These are phyloP conservation scores for Stereum hirsutum DNA, from an alignment of 1,284 basidiomycete genomes.

Conservation along the genomic window DNA sequence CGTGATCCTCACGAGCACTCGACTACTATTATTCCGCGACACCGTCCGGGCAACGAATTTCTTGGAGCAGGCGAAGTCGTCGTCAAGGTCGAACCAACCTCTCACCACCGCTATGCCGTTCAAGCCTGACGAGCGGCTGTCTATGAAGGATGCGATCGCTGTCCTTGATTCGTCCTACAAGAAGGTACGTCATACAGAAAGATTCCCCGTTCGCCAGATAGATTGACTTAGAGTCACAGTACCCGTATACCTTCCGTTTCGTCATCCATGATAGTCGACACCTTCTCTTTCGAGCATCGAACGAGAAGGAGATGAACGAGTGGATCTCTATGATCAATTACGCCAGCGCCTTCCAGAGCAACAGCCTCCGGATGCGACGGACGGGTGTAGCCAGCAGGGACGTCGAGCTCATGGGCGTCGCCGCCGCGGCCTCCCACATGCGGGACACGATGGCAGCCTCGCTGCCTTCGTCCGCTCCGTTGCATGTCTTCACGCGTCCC, in stretches of 20 bases:
- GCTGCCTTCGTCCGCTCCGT: constrained; percentile 21
- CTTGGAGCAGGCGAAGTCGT: constrained; percentile 37
- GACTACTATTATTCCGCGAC: constrained; percentile 91
- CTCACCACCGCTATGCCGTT: constrained; percentile 52
- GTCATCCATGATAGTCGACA: constrained; percentile 72
- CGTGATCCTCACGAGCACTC: constrained; percentile 83
- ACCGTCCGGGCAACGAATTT: constrained; percentile 56
- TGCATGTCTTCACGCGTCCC: constrained; percentile 34
- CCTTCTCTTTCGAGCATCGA: constrained; percentile 70
- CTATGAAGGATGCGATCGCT: constrained; percentile 73
- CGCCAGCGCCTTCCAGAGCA: constrained; percentile 84
- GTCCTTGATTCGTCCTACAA: constrained; percentile 72
- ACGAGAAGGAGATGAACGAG: constrained; percentile 75
- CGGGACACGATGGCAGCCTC: constrained; percentile 45
- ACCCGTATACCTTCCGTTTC: constrained; percentile 73
- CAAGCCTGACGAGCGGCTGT: constrained; percentile 83
- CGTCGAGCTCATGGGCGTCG: constrained; percentile 71
- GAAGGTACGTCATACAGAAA: constrained; percentile 49
- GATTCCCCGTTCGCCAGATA: constrained; percentile 1
- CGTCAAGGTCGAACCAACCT: constrained; percentile 30
- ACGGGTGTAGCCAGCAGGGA: constrained; percentile 60
- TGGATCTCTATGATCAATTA: constrained; percentile 96
- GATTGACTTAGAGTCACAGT: constrained; percentile 26
- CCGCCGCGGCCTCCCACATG: constrained; percentile 75
- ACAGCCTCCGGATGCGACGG: constrained; percentile 79